Evolutionary conservation across 2,329 filamentous ascomycete species (phyloP), one percentile per base, ranked within the genome.

Genomic region (Pseudogymnoascus sp.): DNA sequence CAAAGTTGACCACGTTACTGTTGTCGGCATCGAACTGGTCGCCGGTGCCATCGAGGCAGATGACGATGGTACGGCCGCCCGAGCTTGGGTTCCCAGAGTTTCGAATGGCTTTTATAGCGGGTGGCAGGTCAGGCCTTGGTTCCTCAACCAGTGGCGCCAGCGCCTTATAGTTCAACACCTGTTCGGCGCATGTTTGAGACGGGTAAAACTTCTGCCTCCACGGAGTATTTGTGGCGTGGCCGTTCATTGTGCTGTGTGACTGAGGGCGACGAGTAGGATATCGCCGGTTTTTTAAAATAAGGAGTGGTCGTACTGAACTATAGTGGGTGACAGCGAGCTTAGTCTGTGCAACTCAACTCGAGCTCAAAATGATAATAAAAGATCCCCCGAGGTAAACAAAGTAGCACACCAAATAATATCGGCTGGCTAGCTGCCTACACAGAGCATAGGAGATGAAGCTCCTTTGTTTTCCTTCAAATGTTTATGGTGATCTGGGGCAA

Each of bases 11-110:
- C 7, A 79, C 76, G 67, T 78, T 78, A 70, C 75, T 77, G 65
- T 79, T 78, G 65, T 71, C 69, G 53, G 63, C 65, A 53, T 79
- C 77, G 67, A 78, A 79, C 64, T 76, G 72, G 63, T 79, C 77
- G 29, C 77, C 77, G 2, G 77, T 79, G 15, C 77, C 77, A 68
- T 79, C 77, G 0, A 79, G 72, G 65, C 74, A 77, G 38, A 79
- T 72, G 46, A 79, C 71, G 40, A 78, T 62, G 15, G 68, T 70
- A 4, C 68, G 65, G 5, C 65, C 61, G 19, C 62, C 40, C 31
- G 62, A 5, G 9, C 37, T 21, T 19, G 53, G 4, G 15, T 59
- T 19, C 11, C 15, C 42, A 13, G 68, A 66, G 10, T 68, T 65
- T 46, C 62, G 59, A 10, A 66, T 53, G 4, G 67, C 68, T 38